Evolutionary conservation across 208 protist species (phyloP), one percentile per base, ranked within the genome.

Genomic region (Acanthamoeba castellanii): DNA sequence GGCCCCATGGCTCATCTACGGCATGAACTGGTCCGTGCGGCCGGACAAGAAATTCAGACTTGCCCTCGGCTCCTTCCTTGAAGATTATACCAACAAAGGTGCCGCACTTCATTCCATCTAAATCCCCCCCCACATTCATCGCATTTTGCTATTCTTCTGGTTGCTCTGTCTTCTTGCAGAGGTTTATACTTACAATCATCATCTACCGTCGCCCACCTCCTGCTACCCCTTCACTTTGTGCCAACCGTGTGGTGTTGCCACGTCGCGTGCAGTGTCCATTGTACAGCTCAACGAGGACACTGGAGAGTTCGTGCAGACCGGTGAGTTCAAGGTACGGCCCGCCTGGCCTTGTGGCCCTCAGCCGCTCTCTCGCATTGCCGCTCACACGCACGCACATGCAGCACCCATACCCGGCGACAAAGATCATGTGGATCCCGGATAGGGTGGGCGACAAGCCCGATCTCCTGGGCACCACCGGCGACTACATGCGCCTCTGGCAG

Each of bases 401-500:
- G 64, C 94, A 85, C 50, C 91, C 95, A 8, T 96, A 97, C 55
- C 94, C 96, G 47, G 64, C 97, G 42, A 99, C 99, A n/a, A 99
- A 99, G 91, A 98, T 99, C 52, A 98, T 99, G 98, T 99, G 99
- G 97, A 96, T 98, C 3, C 99, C 99, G 16, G 97, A 98, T 27
- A 95, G 93, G 34, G 96, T 94, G 27, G 96, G 97, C 82, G 95
- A 95, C 14, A 88, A 95, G 27, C 91, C 92, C 8, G 99, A 99
- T 96, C 96, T 99, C 27, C 95, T 99, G 25, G 99, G 99, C 70
- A 99, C 99, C 25, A 99, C 99, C 0, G 99, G 99, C 9, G 99
- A 99, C 95, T 99, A 99, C 96, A 95, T 99, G 84, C 97, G 99
- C 4, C 72, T 99, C n/a, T 99, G 99, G 99, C 96, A 99, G 84